Evolutionary conservation across 768 basidiomycete species (phyloP).

Genomic region (Coprinopsis sp.): DNA sequence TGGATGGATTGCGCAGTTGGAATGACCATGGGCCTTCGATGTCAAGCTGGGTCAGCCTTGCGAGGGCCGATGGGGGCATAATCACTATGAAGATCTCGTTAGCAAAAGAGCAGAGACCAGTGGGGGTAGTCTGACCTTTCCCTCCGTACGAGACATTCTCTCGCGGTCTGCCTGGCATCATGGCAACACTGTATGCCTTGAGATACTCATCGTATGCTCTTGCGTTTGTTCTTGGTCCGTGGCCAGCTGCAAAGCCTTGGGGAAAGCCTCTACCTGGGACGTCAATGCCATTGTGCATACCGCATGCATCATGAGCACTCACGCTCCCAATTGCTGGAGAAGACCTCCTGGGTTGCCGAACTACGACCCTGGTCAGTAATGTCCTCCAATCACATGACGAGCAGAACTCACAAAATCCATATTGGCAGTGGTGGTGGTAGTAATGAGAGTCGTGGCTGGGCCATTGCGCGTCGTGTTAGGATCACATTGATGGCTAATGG

Average conservation of each 20-base stretch:
- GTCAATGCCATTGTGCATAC: slow-evolving; percentile 10
- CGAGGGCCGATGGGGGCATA: slow-evolving; percentile 94
- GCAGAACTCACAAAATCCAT: slow-evolving; percentile 44
- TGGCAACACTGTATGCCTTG: slow-evolving; percentile 92
- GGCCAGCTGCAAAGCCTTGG: slow-evolving; percentile 42
- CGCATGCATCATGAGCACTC: slow-evolving; percentile 12
- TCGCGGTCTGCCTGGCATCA: slow-evolving; percentile 82
- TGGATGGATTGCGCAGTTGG: slow-evolving; percentile 87
- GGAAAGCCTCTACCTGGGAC: slow-evolving; percentile 44
- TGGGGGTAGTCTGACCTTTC: slow-evolving; percentile 58
- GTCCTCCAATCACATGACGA: neutral
- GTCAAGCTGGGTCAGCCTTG: slow-evolving; percentile 81
- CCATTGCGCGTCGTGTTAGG: slow-evolving; percentile 15
- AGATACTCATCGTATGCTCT: slow-evolving; percentile 88
- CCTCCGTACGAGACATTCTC: slow-evolving; percentile 95
- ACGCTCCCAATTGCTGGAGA: slow-evolving; percentile 66
- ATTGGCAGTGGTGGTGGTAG: slow-evolving; percentile 11
- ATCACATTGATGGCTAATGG: slow-evolving; percentile 11
- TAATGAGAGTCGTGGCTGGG: slow-evolving; percentile 7
- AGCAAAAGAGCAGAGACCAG: slow-evolving; percentile 8
- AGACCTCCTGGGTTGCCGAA: slow-evolving; percentile 53
- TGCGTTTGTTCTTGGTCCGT: slow-evolving; percentile 48
- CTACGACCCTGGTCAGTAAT: slow-evolving; percentile 18
- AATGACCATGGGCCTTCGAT: slow-evolving; percentile 95
- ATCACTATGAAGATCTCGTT: slow-evolving; percentile 57